A percentile compares a stretch with the other conserved stretches of the same genome.
These are phyloP conservation scores for Cyclotella sp. DNA, from an alignment of 108 stramenopile genomes.

Conservation along the genomic window DNA sequence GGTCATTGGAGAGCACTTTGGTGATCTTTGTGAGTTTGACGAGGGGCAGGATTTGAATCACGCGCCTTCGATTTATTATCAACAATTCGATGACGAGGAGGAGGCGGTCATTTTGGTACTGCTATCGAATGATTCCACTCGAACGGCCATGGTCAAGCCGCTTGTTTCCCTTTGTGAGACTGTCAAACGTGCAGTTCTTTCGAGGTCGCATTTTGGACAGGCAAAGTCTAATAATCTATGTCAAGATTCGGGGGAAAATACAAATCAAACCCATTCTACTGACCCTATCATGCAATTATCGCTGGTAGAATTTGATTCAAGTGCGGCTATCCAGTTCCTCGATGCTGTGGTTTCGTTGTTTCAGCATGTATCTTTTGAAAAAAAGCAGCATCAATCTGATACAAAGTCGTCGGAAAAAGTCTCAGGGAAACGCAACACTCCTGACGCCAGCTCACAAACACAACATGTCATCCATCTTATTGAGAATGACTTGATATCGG, in stretches of 20 bases:
- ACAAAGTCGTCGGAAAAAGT: not conserved
- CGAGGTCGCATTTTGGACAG: slow-evolving; percentile 30
- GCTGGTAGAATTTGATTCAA: slow-evolving; percentile 42
- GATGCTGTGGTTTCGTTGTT: slow-evolving; percentile 18
- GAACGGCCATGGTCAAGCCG: slow-evolving; percentile 30
- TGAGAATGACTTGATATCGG: slow-evolving; percentile 28
- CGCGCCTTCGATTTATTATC: slow-evolving; percentile 7
- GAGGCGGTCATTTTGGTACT: slow-evolving; percentile 31
- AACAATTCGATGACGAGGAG: slow-evolving; percentile 9
- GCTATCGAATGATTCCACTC: slow-evolving; percentile 23
- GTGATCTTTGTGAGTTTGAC: not conserved
- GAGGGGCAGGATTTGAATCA: not conserved
- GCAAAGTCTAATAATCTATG: not conserved
- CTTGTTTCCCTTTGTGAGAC: slow-evolving; percentile 48
- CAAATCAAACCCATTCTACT: not conserved
- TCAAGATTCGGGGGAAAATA: slow-evolving; percentile 1
- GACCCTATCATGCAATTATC: slow-evolving; percentile 40
- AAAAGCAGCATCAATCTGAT: not conserved
- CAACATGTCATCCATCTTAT: slow-evolving; percentile 33
- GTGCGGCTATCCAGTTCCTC: slow-evolving; percentile 31
- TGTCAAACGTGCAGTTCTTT: slow-evolving; percentile 37
- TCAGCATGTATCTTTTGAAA: not conserved
- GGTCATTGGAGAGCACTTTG: slow-evolving; percentile 30
- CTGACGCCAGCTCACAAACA: not conserved
- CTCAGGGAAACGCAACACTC: slow-evolving; percentile 2